These are phyloP conservation scores for Myrmaecium sp. DNA, from an alignment of 2,329 filamentous ascomycete genomes.

Conservation along the genomic window DNA sequence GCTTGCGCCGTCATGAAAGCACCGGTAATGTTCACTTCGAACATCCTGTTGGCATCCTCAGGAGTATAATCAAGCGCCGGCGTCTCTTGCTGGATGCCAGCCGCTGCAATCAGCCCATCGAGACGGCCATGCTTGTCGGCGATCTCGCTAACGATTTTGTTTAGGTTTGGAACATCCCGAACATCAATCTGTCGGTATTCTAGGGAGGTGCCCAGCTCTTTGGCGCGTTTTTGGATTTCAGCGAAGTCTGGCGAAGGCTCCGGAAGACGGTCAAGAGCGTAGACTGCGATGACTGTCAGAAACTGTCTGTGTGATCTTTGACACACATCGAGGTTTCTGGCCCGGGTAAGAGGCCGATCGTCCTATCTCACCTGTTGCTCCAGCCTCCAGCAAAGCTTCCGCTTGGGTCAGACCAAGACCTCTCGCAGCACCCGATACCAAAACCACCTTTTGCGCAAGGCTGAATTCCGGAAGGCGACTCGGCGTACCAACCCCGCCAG, in stretches of 20 bases:
- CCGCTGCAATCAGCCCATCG: conserved; percentile 62
- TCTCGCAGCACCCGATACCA: conserved; percentile 54
- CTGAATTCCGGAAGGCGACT: conserved; percentile 53
- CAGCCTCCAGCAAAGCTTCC: conserved; percentile 58
- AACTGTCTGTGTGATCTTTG: background rate
- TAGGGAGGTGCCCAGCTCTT: conserved; percentile 49
- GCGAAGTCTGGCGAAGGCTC: conserved; percentile 46
- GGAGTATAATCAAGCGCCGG: conserved; percentile 61
- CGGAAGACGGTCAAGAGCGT: conserved; percentile 47
- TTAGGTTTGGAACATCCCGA: conserved; percentile 50
- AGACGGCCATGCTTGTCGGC: conserved; percentile 52
- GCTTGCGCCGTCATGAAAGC: conserved; percentile 48
- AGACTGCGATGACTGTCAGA: conserved; percentile 29
- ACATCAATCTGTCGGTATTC: conserved; percentile 70
- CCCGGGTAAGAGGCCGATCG: background rate
- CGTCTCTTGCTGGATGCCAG: conserved; percentile 69
- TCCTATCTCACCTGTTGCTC: conserved; percentile 39
- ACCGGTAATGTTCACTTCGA: conserved; percentile 44
- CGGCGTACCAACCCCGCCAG: conserved; percentile 7
- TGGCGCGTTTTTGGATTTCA: conserved; percentile 44
- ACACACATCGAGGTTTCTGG: background rate
- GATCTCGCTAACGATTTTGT: conserved; percentile 51
- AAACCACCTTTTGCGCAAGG: conserved; percentile 50
- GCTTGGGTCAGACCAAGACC: conserved; percentile 60
- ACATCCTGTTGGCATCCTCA: conserved; percentile 45